Base-by-base conservation (phyloP, 257 asterid species). In the Cordia subcordata region DNA sequence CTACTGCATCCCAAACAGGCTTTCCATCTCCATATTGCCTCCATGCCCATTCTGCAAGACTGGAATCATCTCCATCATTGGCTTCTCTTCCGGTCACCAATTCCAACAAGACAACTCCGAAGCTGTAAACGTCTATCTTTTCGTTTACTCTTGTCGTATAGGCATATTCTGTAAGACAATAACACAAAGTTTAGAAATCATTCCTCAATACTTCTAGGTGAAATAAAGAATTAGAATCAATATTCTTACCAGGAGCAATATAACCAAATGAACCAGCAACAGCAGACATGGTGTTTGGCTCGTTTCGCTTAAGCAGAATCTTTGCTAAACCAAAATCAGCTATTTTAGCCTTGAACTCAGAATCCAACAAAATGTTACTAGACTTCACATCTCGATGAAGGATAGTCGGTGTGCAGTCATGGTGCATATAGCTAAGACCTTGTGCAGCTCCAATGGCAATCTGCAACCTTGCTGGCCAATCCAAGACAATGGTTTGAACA, bases 41-140 rank as follows among this genome's bases (percentile, higher is more conserved):
- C 96, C 97, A 87, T 5, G 95, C 95, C 96, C 97, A 90, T 64
- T 90, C 94, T 11, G 93, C 94, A 1, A 90, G 86, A 79, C 86
- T 79, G 6, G 75, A 68, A 20, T 86, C 94, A 4, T 77, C 94
- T 49, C 91, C 89, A 8, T 35, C 56, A 47, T 76, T 80, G 11
- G 95, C 79, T 76, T 79, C 82, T 61, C 80, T 65, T 63, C 83
- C 83, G 0, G 80, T 77, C 56, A 77, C 75, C 40, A 77, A 72
- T 56, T 77, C 83, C 53, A 77, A 55, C 38, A 77, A 50, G 22
- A 77, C 83, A 16, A 77, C 83, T 35, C 80, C 83, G 14, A 73
- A 77, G 57, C 80, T 73, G 15, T 73, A 77, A 44, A 77, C 68
- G 67, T 77, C 83, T 0, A 58, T 71, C 72, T 77, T 77, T 62